Conservation (phyloP, 2,329 filamentous ascomycete species). For the Scytalidium sp. region DNA sequence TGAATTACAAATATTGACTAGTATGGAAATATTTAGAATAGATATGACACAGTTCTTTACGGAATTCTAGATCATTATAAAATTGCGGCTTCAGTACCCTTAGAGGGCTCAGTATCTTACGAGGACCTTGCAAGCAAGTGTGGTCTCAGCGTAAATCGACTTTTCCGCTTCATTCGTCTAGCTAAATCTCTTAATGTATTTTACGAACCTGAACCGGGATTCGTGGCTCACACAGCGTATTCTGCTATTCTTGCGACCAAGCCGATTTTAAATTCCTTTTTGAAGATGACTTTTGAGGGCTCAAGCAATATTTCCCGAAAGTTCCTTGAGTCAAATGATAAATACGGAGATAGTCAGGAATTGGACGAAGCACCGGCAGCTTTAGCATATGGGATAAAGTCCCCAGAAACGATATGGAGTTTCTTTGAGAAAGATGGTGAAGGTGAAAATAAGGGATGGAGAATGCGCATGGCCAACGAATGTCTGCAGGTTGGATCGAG, state of each 20-base stretch:
- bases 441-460: slow-evolving; percentile 36
- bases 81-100: slow-evolving; percentile 26
- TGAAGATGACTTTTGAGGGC: slow-evolving; percentile 37
- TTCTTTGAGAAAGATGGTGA: slow-evolving; percentile 30
- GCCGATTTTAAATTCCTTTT: slow-evolving; percentile 53
- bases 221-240: slow-evolving; percentile 53
- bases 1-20: not conserved
- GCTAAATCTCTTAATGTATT: slow-evolving; percentile 45
- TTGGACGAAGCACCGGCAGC: slow-evolving; percentile 21
- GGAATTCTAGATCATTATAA: slow-evolving; percentile 35
- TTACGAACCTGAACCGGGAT: slow-evolving; percentile 44
- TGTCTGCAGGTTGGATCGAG: slow-evolving; percentile 30
- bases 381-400: slow-evolving; percentile 15
- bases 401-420: slow-evolving; percentile 22
- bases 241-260: slow-evolving; percentile 48
- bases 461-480: slow-evolving; percentile 42
- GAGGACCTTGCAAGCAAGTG: slow-evolving; percentile 21
- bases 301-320: slow-evolving; percentile 21
- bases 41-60: not conserved
- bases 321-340: slow-evolving; percentile 23
- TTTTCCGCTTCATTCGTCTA: slow-evolving; percentile 35
- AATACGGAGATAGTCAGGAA: slow-evolving; percentile 29
- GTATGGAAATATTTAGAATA: not conserved
- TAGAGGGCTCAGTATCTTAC: slow-evolving; percentile 20
- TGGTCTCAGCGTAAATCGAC: slow-evolving; percentile 19